These are phyloP conservation scores for Calocybe gangraenosa DNA, from an alignment of 768 basidiomycete genomes.

Conservation along the genomic window DNA sequence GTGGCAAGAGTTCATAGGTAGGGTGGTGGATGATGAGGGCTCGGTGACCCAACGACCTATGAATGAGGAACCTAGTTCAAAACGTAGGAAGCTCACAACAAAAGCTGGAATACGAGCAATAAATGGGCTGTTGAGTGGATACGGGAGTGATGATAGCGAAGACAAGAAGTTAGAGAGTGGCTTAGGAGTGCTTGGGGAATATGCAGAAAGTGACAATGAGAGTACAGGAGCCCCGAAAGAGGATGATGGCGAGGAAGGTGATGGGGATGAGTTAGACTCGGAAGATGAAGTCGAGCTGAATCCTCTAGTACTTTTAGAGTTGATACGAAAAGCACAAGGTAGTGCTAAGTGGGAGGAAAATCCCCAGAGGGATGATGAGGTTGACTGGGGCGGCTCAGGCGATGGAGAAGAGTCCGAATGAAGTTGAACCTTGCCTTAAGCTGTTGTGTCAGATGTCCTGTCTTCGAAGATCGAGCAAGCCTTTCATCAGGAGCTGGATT, in stretches of 20 bases:
- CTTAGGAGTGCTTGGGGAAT: constrained; percentile 35
- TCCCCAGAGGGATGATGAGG: constrained; percentile 37
- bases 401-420: constrained; percentile 25
- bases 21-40: constrained; percentile 54
- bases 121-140: constrained; percentile 52
- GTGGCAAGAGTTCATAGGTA: constrained; percentile 64
- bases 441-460: constrained; percentile 50
- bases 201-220: constrained; percentile 47
- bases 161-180: constrained; percentile 26
- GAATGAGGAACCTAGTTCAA: constrained; percentile 34
- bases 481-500: constrained; percentile 82
- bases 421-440: background rate
- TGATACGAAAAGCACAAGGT: constrained; percentile 34
- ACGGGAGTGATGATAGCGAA: constrained; percentile 46
- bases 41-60: constrained; percentile 27
- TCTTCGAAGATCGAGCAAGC: constrained; percentile 70
- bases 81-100: constrained; percentile 53
- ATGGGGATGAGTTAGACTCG: constrained; percentile 22
- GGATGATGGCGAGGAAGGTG: constrained; percentile 25
- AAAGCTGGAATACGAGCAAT: constrained; percentile 54
- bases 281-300: constrained; percentile 28
- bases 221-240: constrained; percentile 21
- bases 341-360: constrained; percentile 21
- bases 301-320: constrained; percentile 36
- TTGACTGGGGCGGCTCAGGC: constrained; percentile 47